A percentile compares a stretch with the other conserved stretches of the same genome.
Conservation (phyloP, 2,329 filamentous ascomycete species). For the Akanthomyces dipterigenus region DNA sequence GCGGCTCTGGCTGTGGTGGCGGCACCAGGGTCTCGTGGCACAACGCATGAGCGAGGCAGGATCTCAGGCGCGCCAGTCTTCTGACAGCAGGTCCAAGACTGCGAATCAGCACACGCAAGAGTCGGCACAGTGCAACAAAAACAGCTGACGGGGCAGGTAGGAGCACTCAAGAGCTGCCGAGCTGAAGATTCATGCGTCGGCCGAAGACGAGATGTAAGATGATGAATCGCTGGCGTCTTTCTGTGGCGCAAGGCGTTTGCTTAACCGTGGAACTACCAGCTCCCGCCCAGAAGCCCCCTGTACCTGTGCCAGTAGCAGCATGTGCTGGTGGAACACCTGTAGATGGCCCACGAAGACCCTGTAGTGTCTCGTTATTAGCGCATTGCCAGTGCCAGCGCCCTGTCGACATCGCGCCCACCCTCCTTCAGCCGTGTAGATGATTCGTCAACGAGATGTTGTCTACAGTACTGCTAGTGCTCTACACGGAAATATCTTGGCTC, state of each 20-base stretch:
- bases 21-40: constrained; percentile 1
- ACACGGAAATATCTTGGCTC: not conserved
- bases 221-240: not conserved
- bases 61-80: constrained; percentile 8
- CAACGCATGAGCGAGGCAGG: not conserved
- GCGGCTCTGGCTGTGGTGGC: not conserved
- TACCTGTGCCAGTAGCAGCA: not conserved
- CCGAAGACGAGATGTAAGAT: not conserved
- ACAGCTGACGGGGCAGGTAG: not conserved
- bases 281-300: not conserved
- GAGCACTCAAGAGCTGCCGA: not conserved
- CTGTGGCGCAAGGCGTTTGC: not conserved
- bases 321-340: not conserved
- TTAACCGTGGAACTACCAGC: not conserved
- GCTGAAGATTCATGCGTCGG: not conserved
- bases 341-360: not conserved
- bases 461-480: not conserved
- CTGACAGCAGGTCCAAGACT: not conserved
- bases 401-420: not conserved
- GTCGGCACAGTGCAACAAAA: not conserved
- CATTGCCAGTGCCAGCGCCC: not conserved
- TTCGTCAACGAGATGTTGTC: not conserved
- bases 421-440: not conserved
- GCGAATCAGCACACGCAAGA: constrained; percentile 1
- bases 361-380: not conserved